A percentile compares a stretch with the other conserved stretches of the same genome.
Evolutionary conservation across 306 rosid species (phyloP).

Genomic region (Cucurbita pepo): DNA sequence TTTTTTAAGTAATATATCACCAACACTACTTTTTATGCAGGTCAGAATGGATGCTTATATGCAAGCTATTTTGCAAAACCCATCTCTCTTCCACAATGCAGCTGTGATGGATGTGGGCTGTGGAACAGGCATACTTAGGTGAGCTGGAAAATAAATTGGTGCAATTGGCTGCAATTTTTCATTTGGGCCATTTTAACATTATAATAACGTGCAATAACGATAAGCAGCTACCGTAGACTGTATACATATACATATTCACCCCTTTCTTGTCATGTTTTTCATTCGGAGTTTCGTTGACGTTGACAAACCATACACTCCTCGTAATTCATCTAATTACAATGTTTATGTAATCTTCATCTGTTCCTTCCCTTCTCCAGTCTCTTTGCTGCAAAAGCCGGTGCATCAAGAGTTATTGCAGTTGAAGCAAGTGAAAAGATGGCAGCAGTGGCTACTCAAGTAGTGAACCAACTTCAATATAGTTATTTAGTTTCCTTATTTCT

Average conservation of each 20-base stretch:
- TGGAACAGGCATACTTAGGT: slow-evolving; percentile 94
- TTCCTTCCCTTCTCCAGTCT: slow-evolving; percentile 26
- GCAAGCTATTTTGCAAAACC: slow-evolving; percentile 65
- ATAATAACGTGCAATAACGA: background rate
- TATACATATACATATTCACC: background rate
- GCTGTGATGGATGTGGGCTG: slow-evolving; percentile 91
- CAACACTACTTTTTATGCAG: slow-evolving; percentile 20
- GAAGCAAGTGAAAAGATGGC: slow-evolving; percentile 97
- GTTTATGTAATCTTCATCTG: background rate
- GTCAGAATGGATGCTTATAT: slow-evolving; percentile 86
- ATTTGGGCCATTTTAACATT: background rate
- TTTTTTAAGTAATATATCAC: background rate
- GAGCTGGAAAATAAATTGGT: slow-evolving; percentile 8
- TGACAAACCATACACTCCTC: background rate
- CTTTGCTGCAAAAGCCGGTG: slow-evolving; percentile 78
- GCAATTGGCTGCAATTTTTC: background rate
- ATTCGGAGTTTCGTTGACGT: background rate
- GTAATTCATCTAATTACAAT: background rate
- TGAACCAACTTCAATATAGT: background rate
- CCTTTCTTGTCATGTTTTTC: background rate
- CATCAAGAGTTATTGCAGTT: slow-evolving; percentile 77
- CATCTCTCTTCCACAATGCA: slow-evolving; percentile 58
- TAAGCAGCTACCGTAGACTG: background rate
- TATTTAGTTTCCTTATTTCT: background rate
- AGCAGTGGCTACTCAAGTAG: slow-evolving; percentile 70